Conservation (phyloP, 2,329 filamentous ascomycete species). For the Amylocarpus encephaloides region DNA sequence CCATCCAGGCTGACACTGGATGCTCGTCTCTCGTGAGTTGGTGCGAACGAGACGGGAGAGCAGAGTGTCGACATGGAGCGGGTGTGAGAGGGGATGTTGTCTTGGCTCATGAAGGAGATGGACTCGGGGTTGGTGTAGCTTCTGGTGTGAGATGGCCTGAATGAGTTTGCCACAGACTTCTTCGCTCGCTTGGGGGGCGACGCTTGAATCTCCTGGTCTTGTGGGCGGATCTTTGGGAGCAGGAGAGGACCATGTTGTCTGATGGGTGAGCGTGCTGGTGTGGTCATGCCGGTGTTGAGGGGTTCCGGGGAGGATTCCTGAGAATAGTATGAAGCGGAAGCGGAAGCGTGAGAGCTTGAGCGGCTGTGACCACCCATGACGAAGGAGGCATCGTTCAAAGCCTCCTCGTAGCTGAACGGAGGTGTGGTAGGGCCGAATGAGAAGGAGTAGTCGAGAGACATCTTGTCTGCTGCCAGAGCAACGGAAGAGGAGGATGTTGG, state of each 20-base stretch:
- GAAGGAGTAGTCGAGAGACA: constrained; percentile 56
- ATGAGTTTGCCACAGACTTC: constrained; percentile 36
- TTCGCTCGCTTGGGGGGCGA: constrained; percentile 53
- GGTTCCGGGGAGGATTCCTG: constrained; percentile 65
- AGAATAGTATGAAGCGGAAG: constrained; percentile 47
- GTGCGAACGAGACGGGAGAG: constrained; percentile 28
- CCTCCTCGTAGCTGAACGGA: constrained; percentile 50
- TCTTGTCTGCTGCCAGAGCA: constrained; percentile 50
- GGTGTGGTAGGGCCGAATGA: constrained; percentile 46
- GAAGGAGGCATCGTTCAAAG: constrained; percentile 49
- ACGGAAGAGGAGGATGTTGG: constrained; percentile 8
- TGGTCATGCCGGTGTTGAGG: constrained; percentile 60
- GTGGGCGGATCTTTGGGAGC: constrained; percentile 77
- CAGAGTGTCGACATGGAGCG: constrained; percentile 29
- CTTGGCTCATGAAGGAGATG: constrained; percentile 33
- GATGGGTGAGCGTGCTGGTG: constrained; percentile 65
- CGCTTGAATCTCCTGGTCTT: constrained; percentile 67
- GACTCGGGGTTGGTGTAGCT: constrained; percentile 58
- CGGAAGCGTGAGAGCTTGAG: constrained; percentile 30
- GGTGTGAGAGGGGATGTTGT: constrained; percentile 25
- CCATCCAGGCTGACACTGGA: constrained; percentile 66
- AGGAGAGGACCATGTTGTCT: constrained; percentile 73
- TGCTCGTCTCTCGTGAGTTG: constrained; percentile 49
- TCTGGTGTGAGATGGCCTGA: constrained; percentile 45
- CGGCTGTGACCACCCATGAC: constrained; percentile 34